These are phyloP conservation scores for Arctostaphylos glauca DNA, from an alignment of 148 eudicot species.

Conservation along the genomic window DNA sequence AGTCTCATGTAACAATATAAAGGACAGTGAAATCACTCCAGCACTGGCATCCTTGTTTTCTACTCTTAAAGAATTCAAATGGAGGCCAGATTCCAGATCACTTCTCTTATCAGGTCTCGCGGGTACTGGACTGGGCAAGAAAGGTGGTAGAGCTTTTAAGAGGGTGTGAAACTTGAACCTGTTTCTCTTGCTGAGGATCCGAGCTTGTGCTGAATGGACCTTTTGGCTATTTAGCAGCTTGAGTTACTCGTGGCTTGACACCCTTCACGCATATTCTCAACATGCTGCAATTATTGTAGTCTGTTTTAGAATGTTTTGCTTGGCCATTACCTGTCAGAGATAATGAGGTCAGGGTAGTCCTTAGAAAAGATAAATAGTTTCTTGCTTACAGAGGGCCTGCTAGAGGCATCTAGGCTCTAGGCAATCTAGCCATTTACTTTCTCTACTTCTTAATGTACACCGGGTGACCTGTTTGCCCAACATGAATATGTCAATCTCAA, in stretches of 20 bases:
- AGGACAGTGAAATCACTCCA: constrained; percentile 72
- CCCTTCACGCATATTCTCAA: constrained; percentile 6
- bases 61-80: constrained; percentile 77
- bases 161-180: constrained; percentile 39
- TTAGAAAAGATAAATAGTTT: not conserved
- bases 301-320: constrained; percentile 25
- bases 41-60: constrained; percentile 74
- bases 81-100: constrained; percentile 91
- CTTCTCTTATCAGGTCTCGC: constrained; percentile 65
- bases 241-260: constrained; percentile 15
- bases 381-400: not conserved
- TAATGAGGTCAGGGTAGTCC: constrained; percentile 13
- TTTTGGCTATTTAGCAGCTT: constrained; percentile 13
- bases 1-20: constrained; percentile 83
- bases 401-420: constrained; percentile 11
- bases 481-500: not conserved
- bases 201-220: constrained; percentile 24
- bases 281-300: not conserved
- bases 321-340: constrained; percentile 22
- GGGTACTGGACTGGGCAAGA: constrained; percentile 78
- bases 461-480: not conserved
- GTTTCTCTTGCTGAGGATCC: constrained; percentile 16
- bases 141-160: constrained; percentile 84
- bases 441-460: not conserved
- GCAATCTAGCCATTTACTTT: not conserved